phyloP scores from a whole-genome alignment of 2,329 filamentous ascomycete species.

The Aciculosporium take region DNA sequence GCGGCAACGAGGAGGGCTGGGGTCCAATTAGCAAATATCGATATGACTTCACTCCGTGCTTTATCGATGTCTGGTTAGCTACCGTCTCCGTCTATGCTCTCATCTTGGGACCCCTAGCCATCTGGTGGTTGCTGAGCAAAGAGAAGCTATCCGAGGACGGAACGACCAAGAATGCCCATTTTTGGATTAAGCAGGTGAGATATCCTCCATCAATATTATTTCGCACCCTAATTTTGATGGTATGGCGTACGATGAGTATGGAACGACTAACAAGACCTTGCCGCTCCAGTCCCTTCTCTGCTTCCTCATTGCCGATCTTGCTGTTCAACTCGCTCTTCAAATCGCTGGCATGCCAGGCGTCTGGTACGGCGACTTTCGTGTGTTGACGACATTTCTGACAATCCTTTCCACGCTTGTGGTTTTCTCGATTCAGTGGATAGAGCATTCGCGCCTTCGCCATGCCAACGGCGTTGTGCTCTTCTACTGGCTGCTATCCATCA shows the following conservation, averaged over 20 bases:
- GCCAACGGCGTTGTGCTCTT: slow-evolving; percentile 80
- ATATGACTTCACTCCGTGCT: slow-evolving; percentile 95
- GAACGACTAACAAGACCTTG: no score
- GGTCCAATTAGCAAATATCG: slow-evolving; percentile 75
- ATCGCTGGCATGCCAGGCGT: slow-evolving; percentile 52
- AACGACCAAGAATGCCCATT: slow-evolving; percentile 76
- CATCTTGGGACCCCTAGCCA: slow-evolving; percentile 57
- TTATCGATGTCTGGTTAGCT: slow-evolving; percentile 82
- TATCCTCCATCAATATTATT: neutral
- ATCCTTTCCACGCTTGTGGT: slow-evolving; percentile 60
- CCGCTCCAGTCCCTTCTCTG: slow-evolving; percentile 42
- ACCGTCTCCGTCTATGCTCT: slow-evolving; percentile 67
- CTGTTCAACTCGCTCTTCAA: slow-evolving; percentile 62
- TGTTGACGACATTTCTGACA: slow-evolving; percentile 65
- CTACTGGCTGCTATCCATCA: slow-evolving; percentile 80
- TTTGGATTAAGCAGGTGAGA: slow-evolving; percentile 75
- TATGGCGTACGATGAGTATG: no score
- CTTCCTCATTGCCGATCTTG: slow-evolving; percentile 52
- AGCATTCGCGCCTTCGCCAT: slow-evolving; percentile 69
- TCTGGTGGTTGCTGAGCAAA: slow-evolving; percentile 66
- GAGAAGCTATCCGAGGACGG: slow-evolving; percentile 40
- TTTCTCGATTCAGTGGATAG: slow-evolving; percentile 70
- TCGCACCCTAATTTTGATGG: no score
- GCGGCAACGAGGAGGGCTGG: slow-evolving; percentile 86
- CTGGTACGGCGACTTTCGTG: slow-evolving; percentile 72